These are phyloP conservation scores for Aspergillus sclerotioniger DNA, from an alignment of 495 filamentous ascomycete genomes.

Conservation along the genomic window DNA sequence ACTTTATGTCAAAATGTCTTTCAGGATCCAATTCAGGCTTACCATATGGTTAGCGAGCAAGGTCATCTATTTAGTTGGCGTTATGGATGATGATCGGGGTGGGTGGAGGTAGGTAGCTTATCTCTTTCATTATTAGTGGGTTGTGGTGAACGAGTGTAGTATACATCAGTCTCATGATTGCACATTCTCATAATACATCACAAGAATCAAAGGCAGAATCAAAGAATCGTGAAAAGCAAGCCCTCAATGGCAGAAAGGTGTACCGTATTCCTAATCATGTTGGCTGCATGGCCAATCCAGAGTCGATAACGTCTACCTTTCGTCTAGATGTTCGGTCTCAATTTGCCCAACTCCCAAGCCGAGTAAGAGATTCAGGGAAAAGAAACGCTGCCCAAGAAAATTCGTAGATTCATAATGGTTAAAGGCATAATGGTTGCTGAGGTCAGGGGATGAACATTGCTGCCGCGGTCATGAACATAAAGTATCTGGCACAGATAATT, in stretches of 20 bases:
- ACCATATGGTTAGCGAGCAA: too few relatives aligned
- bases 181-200: not conserved
- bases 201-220: not conserved
- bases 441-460: slow-evolving; percentile 15
- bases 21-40: too few relatives aligned
- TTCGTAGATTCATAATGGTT: not conserved
- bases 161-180: not conserved
- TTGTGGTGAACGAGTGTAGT: not conserved
- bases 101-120: too few relatives aligned
- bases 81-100: too few relatives aligned
- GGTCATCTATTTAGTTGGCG: too few relatives aligned
- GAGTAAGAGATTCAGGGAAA: not conserved
- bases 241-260: not conserved
- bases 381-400: not conserved
- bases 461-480: slow-evolving; percentile 41
- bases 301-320: not conserved
- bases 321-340: not conserved
- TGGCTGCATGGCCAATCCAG: not conserved
- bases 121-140: not conserved
- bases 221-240: not conserved
- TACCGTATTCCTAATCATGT: not conserved
- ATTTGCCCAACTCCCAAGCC: not conserved
- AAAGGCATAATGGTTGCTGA: not conserved
- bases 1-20: too few relatives aligned
- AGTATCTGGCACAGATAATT: slow-evolving; percentile 34